phyloP scores from a whole-genome alignment of 805 yeast genomes.

The Peterozyma xylosa region DNA sequence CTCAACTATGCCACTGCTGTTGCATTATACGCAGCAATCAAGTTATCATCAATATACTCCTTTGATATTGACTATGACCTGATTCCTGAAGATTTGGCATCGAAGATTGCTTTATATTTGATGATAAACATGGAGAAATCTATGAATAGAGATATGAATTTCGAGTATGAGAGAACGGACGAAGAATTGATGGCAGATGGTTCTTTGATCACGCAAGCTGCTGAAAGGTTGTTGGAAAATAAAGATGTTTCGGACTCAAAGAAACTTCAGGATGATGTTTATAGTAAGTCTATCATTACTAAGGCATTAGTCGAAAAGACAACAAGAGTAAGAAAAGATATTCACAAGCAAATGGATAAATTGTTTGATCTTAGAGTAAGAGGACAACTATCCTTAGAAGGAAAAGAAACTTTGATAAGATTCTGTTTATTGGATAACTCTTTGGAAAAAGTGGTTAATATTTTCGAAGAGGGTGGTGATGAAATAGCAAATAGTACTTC shows the following conservation, averaged over 20 bases:
- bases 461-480: slow-evolving; percentile 31
- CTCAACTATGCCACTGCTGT: slow-evolving; percentile 37
- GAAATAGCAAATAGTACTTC: slow-evolving; percentile 2
- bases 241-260: slow-evolving; percentile 15
- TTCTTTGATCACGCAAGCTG: slow-evolving; percentile 63
- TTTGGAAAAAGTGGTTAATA: slow-evolving; percentile 41
- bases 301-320: slow-evolving; percentile 47
- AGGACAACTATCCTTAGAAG: slow-evolving; percentile 43
- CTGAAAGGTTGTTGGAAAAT: slow-evolving; percentile 51
- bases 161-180: slow-evolving; percentile 16
- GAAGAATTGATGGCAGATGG: slow-evolving; percentile 75
- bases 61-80: slow-evolving; percentile 48
- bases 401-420: slow-evolving; percentile 45
- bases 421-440: slow-evolving; percentile 49
- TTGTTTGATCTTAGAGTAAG: slow-evolving; percentile 36
- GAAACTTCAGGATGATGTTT: slow-evolving; percentile 27
- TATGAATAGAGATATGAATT: slow-evolving; percentile 23
- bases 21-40: slow-evolving; percentile 42
- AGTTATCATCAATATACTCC: slow-evolving; percentile 38
- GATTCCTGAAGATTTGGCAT: slow-evolving; percentile 41
- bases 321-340: slow-evolving; percentile 37
- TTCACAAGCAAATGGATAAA: slow-evolving; percentile 43
- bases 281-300: slow-evolving; percentile 35
- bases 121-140: slow-evolving; percentile 50
- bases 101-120: slow-evolving; percentile 46